Conservation (phyloP, 805 yeast species). For the Candida quercuum region DNA sequence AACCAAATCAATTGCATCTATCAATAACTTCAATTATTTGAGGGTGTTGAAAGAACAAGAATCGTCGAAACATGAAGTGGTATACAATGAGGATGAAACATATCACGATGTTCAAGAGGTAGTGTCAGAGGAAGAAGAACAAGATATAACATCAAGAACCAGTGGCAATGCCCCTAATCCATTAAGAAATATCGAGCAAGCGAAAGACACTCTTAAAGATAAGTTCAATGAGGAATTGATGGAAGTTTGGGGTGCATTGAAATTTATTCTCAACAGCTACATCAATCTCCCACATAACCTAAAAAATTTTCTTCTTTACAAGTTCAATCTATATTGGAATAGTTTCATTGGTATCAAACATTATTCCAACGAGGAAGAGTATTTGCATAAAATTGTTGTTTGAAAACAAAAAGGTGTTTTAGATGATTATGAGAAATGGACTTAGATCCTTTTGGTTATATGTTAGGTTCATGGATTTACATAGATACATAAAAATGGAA, state of each 20-base stretch:
- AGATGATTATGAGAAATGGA: background rate
- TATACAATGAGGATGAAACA: conserved; percentile 7
- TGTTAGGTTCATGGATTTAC: too few species aligned
- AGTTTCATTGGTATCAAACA: conserved; percentile 57
- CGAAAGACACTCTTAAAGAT: conserved; percentile 21
- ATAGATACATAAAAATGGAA: background rate
- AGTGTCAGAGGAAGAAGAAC: background rate
- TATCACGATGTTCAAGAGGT: conserved; percentile 1
- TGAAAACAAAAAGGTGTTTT: background rate
- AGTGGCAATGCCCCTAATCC: background rate
- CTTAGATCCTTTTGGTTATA: too few species aligned
- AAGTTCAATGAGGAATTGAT: conserved; percentile 47
- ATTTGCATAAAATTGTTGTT: conserved; percentile 16
- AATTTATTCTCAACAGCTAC: conserved; percentile 64
- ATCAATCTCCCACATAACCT: conserved; percentile 61
- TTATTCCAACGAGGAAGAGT: conserved; percentile 16
- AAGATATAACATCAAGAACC: too few species aligned
- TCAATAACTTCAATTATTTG: conserved; percentile 61
- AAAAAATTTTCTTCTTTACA: conserved; percentile 42
- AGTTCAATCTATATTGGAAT: conserved; percentile 63
- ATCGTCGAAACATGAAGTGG: conserved; percentile 6
- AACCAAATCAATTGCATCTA: conserved; percentile 75
- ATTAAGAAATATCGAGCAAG: background rate
- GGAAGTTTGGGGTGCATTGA: conserved; percentile 53
- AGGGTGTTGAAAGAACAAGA: conserved; percentile 26